These are phyloP conservation scores for Populus hybrid DNA, from an alignment of 441 rosid species.

Conservation along the genomic window DNA sequence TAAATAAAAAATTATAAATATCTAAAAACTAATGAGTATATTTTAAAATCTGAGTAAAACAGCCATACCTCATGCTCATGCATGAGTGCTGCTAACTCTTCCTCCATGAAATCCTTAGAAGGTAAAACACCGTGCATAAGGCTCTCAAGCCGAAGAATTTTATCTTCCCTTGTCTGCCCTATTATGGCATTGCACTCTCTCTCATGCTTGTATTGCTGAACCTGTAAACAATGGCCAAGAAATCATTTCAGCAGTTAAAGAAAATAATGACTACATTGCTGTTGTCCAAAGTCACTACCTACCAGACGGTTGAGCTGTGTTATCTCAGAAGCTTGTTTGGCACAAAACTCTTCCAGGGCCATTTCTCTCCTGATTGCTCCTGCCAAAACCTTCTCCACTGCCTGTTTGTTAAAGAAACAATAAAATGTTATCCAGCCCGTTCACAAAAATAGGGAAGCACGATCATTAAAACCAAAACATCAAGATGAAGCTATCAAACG, in stretches of 20 bases:
- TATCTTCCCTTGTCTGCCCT: conserved; percentile 89
- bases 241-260: conserved; percentile 15
- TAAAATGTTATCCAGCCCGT: conserved; percentile 12
- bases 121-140: conserved; percentile 97
- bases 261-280: background rate
- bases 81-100: conserved; percentile 69
- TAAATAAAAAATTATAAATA: conserved; percentile 17
- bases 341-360: conserved; percentile 94
- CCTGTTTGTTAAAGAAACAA: conserved; percentile 43
- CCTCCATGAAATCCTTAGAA: conserved; percentile 82
- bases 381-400: conserved; percentile 93
- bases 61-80: conserved; percentile 77
- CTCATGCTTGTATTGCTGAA: conserved; percentile 97
- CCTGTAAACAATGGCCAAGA: conserved; percentile 45
- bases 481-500: conserved; percentile 16
- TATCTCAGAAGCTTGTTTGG: conserved; percentile 88
- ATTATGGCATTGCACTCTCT: conserved; percentile 94
- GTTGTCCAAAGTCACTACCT: conserved; percentile 22
- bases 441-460: background rate
- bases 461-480: background rate
- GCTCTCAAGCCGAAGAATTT: conserved; percentile 88
- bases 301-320: conserved; percentile 96
- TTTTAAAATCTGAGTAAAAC: conserved; percentile 17
- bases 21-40: conserved; percentile 4
- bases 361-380: conserved; percentile 98